Evolutionary conservation across 306 rosid genomes (phyloP).

Genomic region (Alnus glutinosa): DNA sequence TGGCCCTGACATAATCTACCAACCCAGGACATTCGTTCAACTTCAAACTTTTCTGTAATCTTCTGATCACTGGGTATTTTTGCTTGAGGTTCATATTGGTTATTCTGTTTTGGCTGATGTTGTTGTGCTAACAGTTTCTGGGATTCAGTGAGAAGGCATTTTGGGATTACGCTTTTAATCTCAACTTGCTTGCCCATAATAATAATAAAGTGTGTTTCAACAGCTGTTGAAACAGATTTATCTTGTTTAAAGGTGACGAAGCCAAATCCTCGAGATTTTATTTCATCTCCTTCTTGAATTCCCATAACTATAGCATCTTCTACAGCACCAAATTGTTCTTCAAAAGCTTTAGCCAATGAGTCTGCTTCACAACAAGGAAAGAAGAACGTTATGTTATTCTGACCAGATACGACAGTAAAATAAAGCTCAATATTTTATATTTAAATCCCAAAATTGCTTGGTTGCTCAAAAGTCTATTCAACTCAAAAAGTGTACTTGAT

Average conservation of each 20-base stretch:
- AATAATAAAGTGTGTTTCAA: constrained; percentile 29
- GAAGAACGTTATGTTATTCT: not conserved
- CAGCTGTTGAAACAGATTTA: constrained; percentile 33
- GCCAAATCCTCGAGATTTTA: constrained; percentile 45
- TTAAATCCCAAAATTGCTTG: not conserved
- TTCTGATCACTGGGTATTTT: constrained; percentile 10
- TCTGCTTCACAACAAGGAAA: constrained; percentile 21
- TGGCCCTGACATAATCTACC: constrained; percentile 11
- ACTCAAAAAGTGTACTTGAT: not conserved
- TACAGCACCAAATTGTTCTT: constrained; percentile 39
- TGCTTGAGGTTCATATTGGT: constrained; percentile 9
- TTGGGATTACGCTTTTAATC: constrained; percentile 34
- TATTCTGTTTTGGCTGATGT: constrained; percentile 11
- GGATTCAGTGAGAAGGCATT: constrained; percentile 11
- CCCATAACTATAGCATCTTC: constrained; percentile 38
- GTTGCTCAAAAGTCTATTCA: not conserved
- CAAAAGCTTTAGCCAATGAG: constrained; percentile 35
- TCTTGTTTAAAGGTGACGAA: constrained; percentile 42
- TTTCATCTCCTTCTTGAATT: constrained; percentile 24
- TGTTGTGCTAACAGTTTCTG: constrained; percentile 23
- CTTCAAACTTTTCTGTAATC: constrained; percentile 16
- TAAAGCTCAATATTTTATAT: not conserved
- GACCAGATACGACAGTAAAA: not conserved
- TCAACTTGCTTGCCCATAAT: constrained; percentile 40
- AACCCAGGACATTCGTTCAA: constrained; percentile 32